phyloP scores from a whole-genome alignment of 1,139 yeast genomes.

The Nakaseomyces kungkrabaensis region DNA sequence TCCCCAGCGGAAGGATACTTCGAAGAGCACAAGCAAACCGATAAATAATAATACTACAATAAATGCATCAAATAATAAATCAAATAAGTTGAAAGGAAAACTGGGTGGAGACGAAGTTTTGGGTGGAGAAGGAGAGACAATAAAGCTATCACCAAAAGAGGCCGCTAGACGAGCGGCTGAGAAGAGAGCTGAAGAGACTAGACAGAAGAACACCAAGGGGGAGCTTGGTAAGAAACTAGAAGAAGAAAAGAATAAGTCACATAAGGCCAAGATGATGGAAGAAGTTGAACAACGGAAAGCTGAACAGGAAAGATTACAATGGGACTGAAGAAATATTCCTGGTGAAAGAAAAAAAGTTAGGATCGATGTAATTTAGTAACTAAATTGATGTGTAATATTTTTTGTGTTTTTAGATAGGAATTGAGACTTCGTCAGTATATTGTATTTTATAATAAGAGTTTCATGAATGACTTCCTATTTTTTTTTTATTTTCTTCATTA shows the following conservation, averaged over 20 bases:
- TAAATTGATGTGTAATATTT: no score
- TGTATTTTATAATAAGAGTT: no score
- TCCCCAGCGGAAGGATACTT: constrained; percentile 2
- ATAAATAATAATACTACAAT: no score
- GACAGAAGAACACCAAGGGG: constrained; percentile 20
- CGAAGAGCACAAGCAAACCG: background rate
- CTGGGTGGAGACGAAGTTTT: constrained; percentile 1
- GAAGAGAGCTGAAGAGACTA: constrained; percentile 19
- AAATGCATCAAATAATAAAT: background rate
- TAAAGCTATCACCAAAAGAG: constrained; percentile 15
- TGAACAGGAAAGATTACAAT: constrained; percentile 4
- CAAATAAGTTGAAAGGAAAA: background rate
- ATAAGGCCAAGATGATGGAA: constrained; percentile 15
- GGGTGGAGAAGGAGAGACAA: background rate
- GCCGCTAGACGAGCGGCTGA: constrained; percentile 30
- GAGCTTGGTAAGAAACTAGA: constrained; percentile 25
- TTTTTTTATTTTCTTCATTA: background rate
- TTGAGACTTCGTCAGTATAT: no score
- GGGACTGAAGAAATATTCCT: background rate
- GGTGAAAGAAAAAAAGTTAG: no score
- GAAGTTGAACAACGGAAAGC: constrained; percentile 12
- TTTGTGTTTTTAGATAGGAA: no score
- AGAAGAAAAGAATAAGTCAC: constrained; percentile 21
- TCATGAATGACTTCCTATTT: background rate
- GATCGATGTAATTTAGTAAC: no score